Percentiles rank a stretch among this genome's conserved stretches.
Evolutionary conservation across 2,329 filamentous ascomycete genomes (phyloP).

Genomic region (Clonostachys byssicola): DNA sequence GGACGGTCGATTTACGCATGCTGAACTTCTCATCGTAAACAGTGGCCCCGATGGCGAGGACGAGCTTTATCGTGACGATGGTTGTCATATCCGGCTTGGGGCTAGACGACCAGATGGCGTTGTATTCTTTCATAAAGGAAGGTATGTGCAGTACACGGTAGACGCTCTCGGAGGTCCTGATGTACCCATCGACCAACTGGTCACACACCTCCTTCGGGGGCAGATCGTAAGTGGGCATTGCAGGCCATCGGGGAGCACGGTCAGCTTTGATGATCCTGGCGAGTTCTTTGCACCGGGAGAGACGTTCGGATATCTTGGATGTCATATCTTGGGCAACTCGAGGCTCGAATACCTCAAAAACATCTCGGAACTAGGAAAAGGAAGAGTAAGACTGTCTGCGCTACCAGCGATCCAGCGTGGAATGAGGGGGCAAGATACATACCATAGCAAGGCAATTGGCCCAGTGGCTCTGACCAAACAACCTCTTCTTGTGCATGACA

Average conservation of each 20-base stretch:
- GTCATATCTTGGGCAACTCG: constrained; percentile 2
- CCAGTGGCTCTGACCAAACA: constrained; percentile 47
- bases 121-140: constrained; percentile 41
- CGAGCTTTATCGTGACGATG: constrained; percentile 51
- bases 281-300: constrained; percentile 41
- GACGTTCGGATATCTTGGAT: constrained; percentile 23
- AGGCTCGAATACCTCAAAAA: neutral
- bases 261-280: constrained; percentile 46
- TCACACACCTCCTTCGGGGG: constrained; percentile 41
- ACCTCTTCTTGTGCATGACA: constrained; percentile 26
- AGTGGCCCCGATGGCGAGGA: constrained; percentile 51
- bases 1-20: constrained; percentile 40
- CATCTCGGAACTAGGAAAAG: neutral
- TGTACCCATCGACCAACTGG: constrained; percentile 41
- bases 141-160: constrained; percentile 48
- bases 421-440: constrained; percentile 7
- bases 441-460: constrained; percentile 37
- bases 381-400: neutral
- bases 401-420: neutral
- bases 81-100: constrained; percentile 32
- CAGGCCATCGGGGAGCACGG: constrained; percentile 43
- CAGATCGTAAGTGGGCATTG: constrained; percentile 31
- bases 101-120: constrained; percentile 38
- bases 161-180: constrained; percentile 39
- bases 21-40: constrained; percentile 45